Conservation (phyloP, 306 rosid genomes). For the Castanospermum australe region DNA sequence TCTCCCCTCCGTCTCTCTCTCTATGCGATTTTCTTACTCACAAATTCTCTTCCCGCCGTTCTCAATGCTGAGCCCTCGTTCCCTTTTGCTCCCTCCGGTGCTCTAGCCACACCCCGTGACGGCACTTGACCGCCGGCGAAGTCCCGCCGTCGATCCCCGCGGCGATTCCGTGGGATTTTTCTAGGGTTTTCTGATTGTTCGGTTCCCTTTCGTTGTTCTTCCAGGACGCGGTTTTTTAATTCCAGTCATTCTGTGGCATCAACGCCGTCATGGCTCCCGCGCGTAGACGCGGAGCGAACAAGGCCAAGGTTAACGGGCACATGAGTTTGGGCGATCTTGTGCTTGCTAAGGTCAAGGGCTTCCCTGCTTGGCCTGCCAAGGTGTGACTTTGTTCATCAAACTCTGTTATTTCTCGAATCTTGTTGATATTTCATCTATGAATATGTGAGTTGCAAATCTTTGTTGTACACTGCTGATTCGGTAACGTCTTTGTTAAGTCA, state of each 20-base stretch:
- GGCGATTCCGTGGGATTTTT: slow-evolving; percentile 46
- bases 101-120: slow-evolving; percentile 43
- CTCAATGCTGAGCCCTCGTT: slow-evolving; percentile 24
- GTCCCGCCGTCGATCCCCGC: slow-evolving; percentile 21
- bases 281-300: slow-evolving; percentile 93
- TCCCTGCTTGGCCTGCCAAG: slow-evolving; percentile 98
- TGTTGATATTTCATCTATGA: neutral
- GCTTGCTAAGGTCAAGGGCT: slow-evolving; percentile 99
- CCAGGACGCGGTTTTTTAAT: slow-evolving; percentile 30
- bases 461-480: neutral
- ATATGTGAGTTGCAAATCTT: neutral
- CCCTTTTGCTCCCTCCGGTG: slow-evolving; percentile 23
- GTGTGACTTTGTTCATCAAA: slow-evolving; percentile 35
- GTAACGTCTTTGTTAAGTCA: neutral
- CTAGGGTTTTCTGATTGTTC: slow-evolving; percentile 50
- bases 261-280: slow-evolving; percentile 73
- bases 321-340: slow-evolving; percentile 94
- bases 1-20: neutral
- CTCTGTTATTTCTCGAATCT: neutral
- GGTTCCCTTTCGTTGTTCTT: neutral
- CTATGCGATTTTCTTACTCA: slow-evolving; percentile 6
- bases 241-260: slow-evolving; percentile 32
- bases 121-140: slow-evolving; percentile 44
- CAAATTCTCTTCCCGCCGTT: slow-evolving; percentile 31
- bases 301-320: slow-evolving; percentile 65